These are phyloP conservation scores for Penicillium brasilianum DNA, from an alignment of 2,329 filamentous ascomycete species.

Conservation along the genomic window DNA sequence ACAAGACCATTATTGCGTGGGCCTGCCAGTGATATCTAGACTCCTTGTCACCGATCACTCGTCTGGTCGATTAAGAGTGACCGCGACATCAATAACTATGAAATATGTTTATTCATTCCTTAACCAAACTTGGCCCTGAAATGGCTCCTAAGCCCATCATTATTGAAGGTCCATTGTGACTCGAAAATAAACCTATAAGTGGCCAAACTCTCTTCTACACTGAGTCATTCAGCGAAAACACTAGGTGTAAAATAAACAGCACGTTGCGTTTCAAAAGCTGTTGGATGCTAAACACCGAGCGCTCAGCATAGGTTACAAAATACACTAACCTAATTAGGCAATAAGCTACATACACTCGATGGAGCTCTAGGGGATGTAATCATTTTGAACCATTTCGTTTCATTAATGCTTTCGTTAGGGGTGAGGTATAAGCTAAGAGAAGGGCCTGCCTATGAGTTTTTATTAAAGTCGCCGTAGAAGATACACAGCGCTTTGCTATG, in stretches of 20 bases:
- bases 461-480: conserved; percentile 61
- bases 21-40: too few relatives aligned
- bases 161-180: conserved; percentile 33
- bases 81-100: not conserved
- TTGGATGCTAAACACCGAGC: conserved; percentile 43
- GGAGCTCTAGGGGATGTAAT: not conserved
- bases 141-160: not conserved
- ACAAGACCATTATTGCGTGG: too few relatives aligned
- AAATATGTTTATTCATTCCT: not conserved
- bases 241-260: conserved; percentile 45
- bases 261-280: conserved; percentile 44
- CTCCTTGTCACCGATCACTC: not conserved
- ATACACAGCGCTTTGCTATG: conserved; percentile 77
- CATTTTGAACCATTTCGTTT: not conserved
- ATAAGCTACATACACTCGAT: conserved; percentile 25
- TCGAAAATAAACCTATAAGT: conserved; percentile 3
- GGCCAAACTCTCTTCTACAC: conserved; percentile 33
- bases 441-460: conserved; percentile 29
- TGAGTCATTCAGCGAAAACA: conserved; percentile 42
- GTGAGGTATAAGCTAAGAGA: not conserved
- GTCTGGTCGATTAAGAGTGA: not conserved
- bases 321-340: conserved; percentile 36
- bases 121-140: not conserved
- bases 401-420: not conserved
- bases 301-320: conserved; percentile 23